Base-by-base conservation (phyloP, 2,329 filamentous ascomycete genomes). In the Arthrobotrys sphaeroides region DNA sequence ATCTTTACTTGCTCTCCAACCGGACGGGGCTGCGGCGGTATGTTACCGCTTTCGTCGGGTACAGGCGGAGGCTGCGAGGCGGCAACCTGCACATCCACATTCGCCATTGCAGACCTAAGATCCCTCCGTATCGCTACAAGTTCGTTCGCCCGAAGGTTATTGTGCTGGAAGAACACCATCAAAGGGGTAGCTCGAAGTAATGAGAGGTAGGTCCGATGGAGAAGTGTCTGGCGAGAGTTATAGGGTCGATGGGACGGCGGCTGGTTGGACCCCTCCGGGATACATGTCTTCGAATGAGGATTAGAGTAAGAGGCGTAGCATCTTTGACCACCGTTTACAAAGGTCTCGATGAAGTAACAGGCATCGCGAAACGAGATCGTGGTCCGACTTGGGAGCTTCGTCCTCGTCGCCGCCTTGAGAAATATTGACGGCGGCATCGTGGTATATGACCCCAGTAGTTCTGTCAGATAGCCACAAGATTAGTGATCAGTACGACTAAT, bases 191-290 rank as follows among this genome's bases (percentile, higher is more conserved):
- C 93, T 73, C 92, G 92, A 72, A 97, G 88, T 76, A 97, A 85
- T 51, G 94, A 95, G 60, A 94, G 92, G 84, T 97, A 97, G 80
- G 91, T 89, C 70, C 94, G 89, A 78, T 91, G 88, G 18, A 98
- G 87, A 83, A 99, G 95, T 13, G 93, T 90, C 84, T 98, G 97
- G 82, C 94, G 91, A 80, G 90, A 90, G 81, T 96, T 91, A 51
- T 94, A 88, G 18, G 90, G 91, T 81, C 94, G 92, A 82, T 96
- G 91, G 65, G 92, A 96, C 2, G 92, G 93, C 1, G 94, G 94
- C 83, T 97, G 93, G 22, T 70, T 57, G 20, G 64, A 66, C 45
- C 51, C 64, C 33, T 64, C 64, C 18, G 72, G 64, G 20, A 62
- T 38, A n/a, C 38, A 67, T 45, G 55, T 67, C 53, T 64, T 65